phyloP scores from a whole-genome alignment of 805 yeast genomes.

The Candida koratica region DNA sequence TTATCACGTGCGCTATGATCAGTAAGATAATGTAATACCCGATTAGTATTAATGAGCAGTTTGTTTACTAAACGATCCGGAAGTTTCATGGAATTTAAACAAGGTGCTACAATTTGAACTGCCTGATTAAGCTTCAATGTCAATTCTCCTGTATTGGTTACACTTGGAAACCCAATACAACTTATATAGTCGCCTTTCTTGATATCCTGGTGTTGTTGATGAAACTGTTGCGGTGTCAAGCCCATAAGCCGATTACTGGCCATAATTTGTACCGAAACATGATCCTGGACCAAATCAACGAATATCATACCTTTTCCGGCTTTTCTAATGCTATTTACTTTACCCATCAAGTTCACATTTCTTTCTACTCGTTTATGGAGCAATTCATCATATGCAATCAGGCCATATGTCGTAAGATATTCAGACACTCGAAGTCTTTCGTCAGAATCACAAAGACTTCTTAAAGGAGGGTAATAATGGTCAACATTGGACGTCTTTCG shows the following conservation, averaged over 20 bases:
- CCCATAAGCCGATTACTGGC: constrained; percentile 49
- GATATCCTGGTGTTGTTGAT: constrained; percentile 37
- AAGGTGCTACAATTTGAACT: constrained; percentile 57
- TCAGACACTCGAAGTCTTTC: constrained; percentile 9
- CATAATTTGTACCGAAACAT: constrained; percentile 54
- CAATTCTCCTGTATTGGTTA: constrained; percentile 74
- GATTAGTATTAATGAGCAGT: constrained; percentile 56
- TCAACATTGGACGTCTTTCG: constrained; percentile 6
- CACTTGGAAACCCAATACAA: constrained; percentile 66
- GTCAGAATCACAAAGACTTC: constrained; percentile 5
- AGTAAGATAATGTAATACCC: constrained; percentile 71
- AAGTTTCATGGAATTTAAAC: constrained; percentile 38
- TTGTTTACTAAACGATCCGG: constrained; percentile 62
- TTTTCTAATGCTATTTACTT: constrained; percentile 52
- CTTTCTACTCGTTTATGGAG: constrained; percentile 9
- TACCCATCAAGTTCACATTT: constrained; percentile 44
- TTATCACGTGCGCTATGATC: constrained; percentile 48
- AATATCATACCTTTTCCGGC: constrained; percentile 70
- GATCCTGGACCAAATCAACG: constrained; percentile 65
- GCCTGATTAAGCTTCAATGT: constrained; percentile 58
- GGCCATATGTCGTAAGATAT: constrained; percentile 5
- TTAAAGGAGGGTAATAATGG: constrained; percentile 12
- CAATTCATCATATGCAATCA: constrained; percentile 5
- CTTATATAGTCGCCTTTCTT: constrained; percentile 71
- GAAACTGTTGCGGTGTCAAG: constrained; percentile 41